A percentile compares a stretch with the other conserved stretches of the same genome.
Conservation (phyloP, 2,329 filamentous ascomycete genomes). For the Pseudogymnoascus sp. region DNA sequence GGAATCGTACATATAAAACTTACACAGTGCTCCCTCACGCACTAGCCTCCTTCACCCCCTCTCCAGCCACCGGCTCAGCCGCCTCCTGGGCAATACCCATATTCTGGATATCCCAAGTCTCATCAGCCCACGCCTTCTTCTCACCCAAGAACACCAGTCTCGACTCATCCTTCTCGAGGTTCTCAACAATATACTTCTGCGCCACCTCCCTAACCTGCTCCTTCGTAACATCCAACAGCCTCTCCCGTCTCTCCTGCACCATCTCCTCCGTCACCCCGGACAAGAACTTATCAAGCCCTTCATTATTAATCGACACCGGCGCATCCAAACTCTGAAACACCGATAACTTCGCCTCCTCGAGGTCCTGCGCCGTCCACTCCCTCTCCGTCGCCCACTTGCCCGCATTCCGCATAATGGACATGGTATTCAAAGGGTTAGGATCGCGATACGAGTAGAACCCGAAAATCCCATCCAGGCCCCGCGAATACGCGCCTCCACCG, state of each 20-base stretch:
- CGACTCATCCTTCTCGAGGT: slow-evolving; percentile 50
- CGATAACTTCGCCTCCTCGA: slow-evolving; percentile 93
- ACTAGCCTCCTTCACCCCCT: slow-evolving; percentile 21
- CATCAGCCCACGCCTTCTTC: slow-evolving; percentile 71
- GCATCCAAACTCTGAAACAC: slow-evolving; percentile 91
- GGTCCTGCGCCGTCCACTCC: slow-evolving; percentile 72
- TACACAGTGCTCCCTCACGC: slow-evolving; percentile 16
- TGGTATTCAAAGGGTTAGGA: slow-evolving; percentile 83
- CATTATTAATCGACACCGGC: slow-evolving; percentile 75
- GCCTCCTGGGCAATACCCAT: slow-evolving; percentile 55
- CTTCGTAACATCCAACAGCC: slow-evolving; percentile 76
- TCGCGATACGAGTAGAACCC: slow-evolving; percentile 96
- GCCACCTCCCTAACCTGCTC: slow-evolving; percentile 75
- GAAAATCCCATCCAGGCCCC: slow-evolving; percentile 74
- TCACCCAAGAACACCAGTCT: slow-evolving; percentile 72
- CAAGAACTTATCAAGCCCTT: slow-evolving; percentile 81
- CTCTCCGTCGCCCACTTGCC: slow-evolving; percentile 78
- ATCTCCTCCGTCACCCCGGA: slow-evolving; percentile 81
- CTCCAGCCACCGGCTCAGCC: slow-evolving; percentile 18
- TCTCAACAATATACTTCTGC: slow-evolving; percentile 70
- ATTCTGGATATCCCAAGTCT: slow-evolving; percentile 66
- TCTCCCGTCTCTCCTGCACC: slow-evolving; percentile 76
- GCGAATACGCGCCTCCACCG: slow-evolving; percentile 80
- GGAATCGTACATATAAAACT: slow-evolving; percentile 14
- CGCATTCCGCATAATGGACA: slow-evolving; percentile 75